These are phyloP conservation scores for Chaetomiaceae sp. DNA, from an alignment of 2,329 filamentous ascomycete species.

Conservation along the genomic window DNA sequence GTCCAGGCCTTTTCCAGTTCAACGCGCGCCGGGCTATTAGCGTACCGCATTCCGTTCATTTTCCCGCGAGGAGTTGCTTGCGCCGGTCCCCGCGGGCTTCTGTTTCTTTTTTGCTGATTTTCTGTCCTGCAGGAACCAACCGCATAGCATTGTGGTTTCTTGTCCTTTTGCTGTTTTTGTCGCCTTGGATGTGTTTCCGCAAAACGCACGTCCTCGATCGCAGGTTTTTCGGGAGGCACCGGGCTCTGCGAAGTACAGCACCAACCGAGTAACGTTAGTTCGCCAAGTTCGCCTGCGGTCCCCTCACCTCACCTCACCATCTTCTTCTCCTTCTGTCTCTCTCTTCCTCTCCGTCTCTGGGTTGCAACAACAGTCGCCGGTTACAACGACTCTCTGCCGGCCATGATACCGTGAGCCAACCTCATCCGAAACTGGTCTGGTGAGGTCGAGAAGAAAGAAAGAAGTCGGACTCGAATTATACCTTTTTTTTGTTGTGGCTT, in stretches of 20 bases:
- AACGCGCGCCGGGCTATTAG: slow-evolving; percentile 23
- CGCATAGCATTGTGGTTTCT: not conserved
- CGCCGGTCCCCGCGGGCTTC: slow-evolving; percentile 23
- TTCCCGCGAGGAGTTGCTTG: slow-evolving; percentile 33
- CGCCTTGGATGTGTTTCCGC: not conserved
- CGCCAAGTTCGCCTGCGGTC: too few relatives aligned
- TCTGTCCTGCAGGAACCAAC: slow-evolving; percentile 2
- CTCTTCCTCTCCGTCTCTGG: too few relatives aligned
- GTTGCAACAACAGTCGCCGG: too few relatives aligned
- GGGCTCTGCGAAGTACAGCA: not conserved
- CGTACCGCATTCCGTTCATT: slow-evolving; percentile 28
- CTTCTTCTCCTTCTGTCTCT: too few relatives aligned
- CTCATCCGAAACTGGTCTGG: slow-evolving; percentile 29
- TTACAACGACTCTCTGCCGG: too few relatives aligned
- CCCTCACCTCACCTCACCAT: too few relatives aligned
- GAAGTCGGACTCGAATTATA: slow-evolving; percentile 6
- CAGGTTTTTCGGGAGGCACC: slow-evolving; percentile 9
- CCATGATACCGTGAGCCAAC: slow-evolving; percentile 34
- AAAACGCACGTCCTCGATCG: not conserved
- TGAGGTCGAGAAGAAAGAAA: slow-evolving; percentile 26
- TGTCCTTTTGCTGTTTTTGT: not conserved
- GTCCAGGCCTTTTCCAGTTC: slow-evolving; percentile 23
- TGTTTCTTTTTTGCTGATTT: slow-evolving; percentile 25
- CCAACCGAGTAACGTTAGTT: too few relatives aligned
- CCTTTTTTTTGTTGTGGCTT: slow-evolving; percentile 16